These are phyloP conservation scores for Gossypium bickii DNA, from an alignment of 345 rosid species.

Conservation along the genomic window DNA sequence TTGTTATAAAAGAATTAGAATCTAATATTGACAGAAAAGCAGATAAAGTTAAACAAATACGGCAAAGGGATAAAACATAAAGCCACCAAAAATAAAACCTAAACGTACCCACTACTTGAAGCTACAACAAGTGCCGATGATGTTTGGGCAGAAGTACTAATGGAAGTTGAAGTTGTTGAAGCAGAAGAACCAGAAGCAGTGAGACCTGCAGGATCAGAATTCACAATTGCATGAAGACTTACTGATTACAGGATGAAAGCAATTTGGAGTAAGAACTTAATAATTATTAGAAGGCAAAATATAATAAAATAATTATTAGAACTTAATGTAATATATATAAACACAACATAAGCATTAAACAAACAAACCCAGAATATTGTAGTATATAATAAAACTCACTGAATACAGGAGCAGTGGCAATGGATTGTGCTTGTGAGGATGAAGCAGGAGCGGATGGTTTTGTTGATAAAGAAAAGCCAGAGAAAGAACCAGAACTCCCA, in stretches of 20 bases:
- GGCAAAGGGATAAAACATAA: not conserved
- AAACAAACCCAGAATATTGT: not conserved
- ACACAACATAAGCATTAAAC: not conserved
- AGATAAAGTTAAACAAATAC: not conserved
- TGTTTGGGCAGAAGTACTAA: slow-evolving; percentile 44
- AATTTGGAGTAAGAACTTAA: not conserved
- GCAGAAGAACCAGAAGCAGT: slow-evolving; percentile 49
- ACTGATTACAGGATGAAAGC: slow-evolving; percentile 1
- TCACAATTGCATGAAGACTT: slow-evolving; percentile 11
- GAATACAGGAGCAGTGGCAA: slow-evolving; percentile 38
- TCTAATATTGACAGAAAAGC: not conserved
- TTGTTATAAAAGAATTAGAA: not conserved
- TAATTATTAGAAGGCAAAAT: not conserved
- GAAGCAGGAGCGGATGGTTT: slow-evolving; percentile 41
- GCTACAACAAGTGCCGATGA: slow-evolving; percentile 53
- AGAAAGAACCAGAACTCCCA: slow-evolving; percentile 47
- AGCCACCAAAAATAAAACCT: not conserved
- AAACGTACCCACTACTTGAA: slow-evolving; percentile 73
- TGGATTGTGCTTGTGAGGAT: slow-evolving; percentile 46
- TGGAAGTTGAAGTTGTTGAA: slow-evolving; percentile 39
- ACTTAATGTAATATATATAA: too few species aligned
- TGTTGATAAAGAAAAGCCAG: slow-evolving; percentile 59
- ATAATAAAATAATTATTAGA: too few species aligned
- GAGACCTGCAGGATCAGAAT: slow-evolving; percentile 39
- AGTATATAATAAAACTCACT: slow-evolving; percentile 41